Evolutionary conservation across 2,329 filamentous ascomycete genomes (phyloP), one percentile per base, ranked within the genome.

Genomic region (Fusarium pseudonygamai): DNA sequence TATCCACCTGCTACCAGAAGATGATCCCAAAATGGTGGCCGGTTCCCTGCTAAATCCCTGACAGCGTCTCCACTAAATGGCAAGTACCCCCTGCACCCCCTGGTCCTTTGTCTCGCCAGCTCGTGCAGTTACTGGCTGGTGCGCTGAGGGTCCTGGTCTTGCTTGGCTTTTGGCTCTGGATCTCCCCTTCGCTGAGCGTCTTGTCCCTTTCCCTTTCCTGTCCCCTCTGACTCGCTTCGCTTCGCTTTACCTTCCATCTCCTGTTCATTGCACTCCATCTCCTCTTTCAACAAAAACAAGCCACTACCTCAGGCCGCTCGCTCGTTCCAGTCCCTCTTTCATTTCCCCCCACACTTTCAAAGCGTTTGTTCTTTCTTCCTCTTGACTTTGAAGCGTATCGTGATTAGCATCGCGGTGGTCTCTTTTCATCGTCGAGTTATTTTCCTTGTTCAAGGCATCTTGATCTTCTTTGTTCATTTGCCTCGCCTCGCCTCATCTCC

Each of bases 301-400:
- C 77, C 80, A 77, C 79, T 82, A 79, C 78, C 79, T 80, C 78
- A 67, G 69, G 77, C 71, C 79, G 75, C 79, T 74, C 79, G 63
- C 64, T 83, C 81, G 81, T 83, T 84, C 81, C 81, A 83, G 82
- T 83, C 82, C 76, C 79, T 82, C 81, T 71, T 81, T 81, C 79
- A 78, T 71, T 70, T 75, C 72, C 73, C 75, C 75, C 74, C 74
- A 76, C 76, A 78, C 77, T 69, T 56, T 55, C 73, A 72, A 72
- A 77, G 74, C 77, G 70, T 76, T 73, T 75, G 70, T 69, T 73
- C 69, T 73, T 77, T 47, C 45, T 47, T 47, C 45, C 47, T 52
- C 58, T 68, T 46, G 56, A 39, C 43, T 67, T 53, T 60, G 60
- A 67, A 70, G 75, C 72, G 66, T 72, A 72, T 65, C 64, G 73